phyloP scores from a whole-genome alignment of 2,329 filamentous ascomycete species.

The Cladosporium austrohemisphaericum region DNA sequence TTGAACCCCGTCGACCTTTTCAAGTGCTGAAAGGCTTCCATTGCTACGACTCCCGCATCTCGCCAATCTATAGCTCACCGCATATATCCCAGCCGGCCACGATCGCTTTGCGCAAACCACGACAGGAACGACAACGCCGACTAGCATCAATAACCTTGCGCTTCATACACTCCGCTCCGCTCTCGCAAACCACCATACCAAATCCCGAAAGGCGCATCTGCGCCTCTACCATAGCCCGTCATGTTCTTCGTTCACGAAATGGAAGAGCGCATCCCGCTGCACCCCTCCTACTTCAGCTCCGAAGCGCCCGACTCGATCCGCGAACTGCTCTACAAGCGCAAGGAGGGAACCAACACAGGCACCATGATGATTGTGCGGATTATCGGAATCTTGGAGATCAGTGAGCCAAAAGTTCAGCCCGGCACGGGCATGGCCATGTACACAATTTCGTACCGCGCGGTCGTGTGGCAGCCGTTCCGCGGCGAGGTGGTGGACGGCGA shows the following conservation, averaged over 20 bases:
- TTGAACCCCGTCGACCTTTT: conserved; percentile 22
- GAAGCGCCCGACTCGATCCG: conserved; percentile 91
- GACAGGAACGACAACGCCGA: neutral
- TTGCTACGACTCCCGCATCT: conserved; percentile 1
- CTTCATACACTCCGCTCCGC: neutral
- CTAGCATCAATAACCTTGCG: neutral
- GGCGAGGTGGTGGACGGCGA: conserved; percentile 97
- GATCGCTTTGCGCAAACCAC: neutral
- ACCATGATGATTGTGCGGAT: conserved; percentile 98
- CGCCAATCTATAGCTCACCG: neutral
- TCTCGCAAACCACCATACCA: neutral
- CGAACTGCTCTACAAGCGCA: conserved; percentile 82
- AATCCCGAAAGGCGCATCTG: neutral
- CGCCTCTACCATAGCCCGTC: neutral
- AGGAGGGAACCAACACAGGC: conserved; percentile 91
- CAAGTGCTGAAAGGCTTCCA: conserved; percentile 24
- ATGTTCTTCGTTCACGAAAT: conserved; percentile 99
- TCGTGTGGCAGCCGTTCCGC: conserved; percentile 97
- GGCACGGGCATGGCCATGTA: conserved; percentile 91
- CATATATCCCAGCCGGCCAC: neutral
- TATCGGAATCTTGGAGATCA: conserved; percentile 93
- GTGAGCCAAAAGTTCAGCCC: conserved; percentile 78
- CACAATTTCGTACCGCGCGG: conserved; percentile 88
- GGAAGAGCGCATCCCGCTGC: conserved; percentile 88
- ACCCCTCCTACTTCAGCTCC: conserved; percentile 94